Evolutionary conservation across 2,329 filamentous ascomycete species (phyloP), one percentile per base, ranked within the genome.

Genomic region (Aspergillus udagawae): DNA sequence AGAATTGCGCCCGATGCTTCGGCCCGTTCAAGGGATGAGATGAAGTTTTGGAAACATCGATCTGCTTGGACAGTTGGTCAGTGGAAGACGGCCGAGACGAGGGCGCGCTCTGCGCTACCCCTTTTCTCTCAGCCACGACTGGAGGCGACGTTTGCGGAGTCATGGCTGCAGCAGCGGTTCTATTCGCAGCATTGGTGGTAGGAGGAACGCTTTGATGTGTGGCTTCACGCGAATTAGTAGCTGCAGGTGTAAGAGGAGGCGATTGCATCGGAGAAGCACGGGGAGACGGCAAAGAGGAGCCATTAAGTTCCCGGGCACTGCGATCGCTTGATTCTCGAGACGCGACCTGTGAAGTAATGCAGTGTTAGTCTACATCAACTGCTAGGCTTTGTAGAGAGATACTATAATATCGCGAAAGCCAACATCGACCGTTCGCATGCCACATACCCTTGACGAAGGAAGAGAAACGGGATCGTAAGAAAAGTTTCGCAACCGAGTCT

Each of bases 391-490:
- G 57, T 52, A 58, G 52, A 49, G 47, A 42, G 29, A 51, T 41
- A 48, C 32, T 47, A 56, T 3, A 35, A 35, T 17, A 38, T 7
- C 14, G 32, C 54, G 52, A 29, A 32, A 8, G 12, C 14, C 21
- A 23, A 42, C 54, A 48, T 21, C 29, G 42, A 53, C 41, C 23
- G 32, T 35, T 51, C n/a, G 41, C 25, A 56, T 27, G 51, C 42
- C 45, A 74, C 75, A 53, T 75, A 79, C 75, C 62, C 75, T 74
- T 47, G 70, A 76, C 17, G 73, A 68, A 58, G 94, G 93, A 53
- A 97, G 81, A 38, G 94, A 97, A 62, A 96, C 87, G 35, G 93
- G 88, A 72, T 97, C 92, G 69, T 92, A 97, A 47, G 89, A 87
- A 75, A 91, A 96, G 70, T 92, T 90, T 70, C 89, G 89, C 80